Percentiles rank a stretch among this genome's conserved stretches.
Evolutionary conservation across 2,329 filamentous ascomycete species (phyloP).

Genomic region (Metarhizium guizhouense): DNA sequence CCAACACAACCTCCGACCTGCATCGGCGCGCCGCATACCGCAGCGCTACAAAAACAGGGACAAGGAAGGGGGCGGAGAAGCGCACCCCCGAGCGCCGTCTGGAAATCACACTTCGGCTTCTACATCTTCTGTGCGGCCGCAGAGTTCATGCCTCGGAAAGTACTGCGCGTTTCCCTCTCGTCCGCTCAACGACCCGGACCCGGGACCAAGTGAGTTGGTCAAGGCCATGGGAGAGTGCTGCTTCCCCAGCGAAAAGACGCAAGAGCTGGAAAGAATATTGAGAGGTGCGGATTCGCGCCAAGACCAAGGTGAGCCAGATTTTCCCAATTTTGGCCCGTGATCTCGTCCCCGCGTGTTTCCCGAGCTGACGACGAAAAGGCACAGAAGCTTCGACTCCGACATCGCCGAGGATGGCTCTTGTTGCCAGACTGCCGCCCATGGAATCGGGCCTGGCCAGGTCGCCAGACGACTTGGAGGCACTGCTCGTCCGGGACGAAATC

Average conservation of each 20-base stretch:
- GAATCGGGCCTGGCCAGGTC: background rate
- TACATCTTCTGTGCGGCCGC: background rate
- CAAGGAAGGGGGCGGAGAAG: background rate
- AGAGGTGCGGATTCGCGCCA: background rate
- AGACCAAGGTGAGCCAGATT: background rate
- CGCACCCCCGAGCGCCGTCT: background rate
- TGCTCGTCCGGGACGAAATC: conserved; percentile 4
- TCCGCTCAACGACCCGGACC: background rate
- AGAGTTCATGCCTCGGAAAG: background rate
- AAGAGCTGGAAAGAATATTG: background rate
- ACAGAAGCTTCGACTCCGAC: background rate
- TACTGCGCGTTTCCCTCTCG: background rate
- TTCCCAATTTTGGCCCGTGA: background rate
- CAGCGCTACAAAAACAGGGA: background rate
- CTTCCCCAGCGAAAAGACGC: background rate
- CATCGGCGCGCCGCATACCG: background rate
- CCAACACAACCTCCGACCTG: conserved; percentile 1
- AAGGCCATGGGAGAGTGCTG: background rate
- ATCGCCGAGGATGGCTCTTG: background rate
- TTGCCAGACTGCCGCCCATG: background rate
- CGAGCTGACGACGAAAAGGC: conserved; percentile 1
- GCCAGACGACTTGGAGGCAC: background rate
- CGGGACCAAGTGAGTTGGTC: background rate
- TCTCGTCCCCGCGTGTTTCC: background rate
- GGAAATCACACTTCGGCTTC: background rate